Evolutionary conservation across 1,139 yeast species (phyloP), one percentile per base, ranked within the genome.

Genomic region (Ogataea hybrid): DNA sequence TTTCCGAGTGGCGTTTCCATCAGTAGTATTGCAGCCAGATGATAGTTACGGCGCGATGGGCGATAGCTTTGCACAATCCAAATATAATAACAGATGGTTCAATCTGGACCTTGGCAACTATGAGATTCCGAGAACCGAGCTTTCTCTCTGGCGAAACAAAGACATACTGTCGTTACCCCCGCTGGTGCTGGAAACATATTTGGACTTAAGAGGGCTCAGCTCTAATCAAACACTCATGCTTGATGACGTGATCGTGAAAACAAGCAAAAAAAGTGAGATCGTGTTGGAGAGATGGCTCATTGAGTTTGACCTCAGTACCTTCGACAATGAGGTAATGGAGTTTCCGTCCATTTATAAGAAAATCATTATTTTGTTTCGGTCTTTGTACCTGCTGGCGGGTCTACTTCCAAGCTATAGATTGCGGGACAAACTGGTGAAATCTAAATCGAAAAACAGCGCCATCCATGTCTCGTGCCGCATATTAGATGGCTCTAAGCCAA

Each of bases 201-300:
- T 92, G 42, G 96, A 90, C 61, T 68, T 89, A 41, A 66, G 88
- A 22, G 73, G 70, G 18, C 61, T 90, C 42, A 67, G 77, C 8
- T 63, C 80, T 2, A 75, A 47, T 11, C 89, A 85, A 51, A 70
- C 82, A 10, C 71, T 89, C 34, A 75, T 81, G 35, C 57, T 84
- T 31, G 63, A 69, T 27, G 81, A 78, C 21, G 39, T 46, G 27
- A 80, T 79, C 11, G 69, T 75, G 12, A 71, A 70, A 43, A 78
- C 79, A 14, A 71, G 72, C 2, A 79, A 75, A 57, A 83, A 82
- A 54, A 70, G 79, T 11, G 97, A 90, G 62, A 77, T 92, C 14
- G 96, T 92, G 2, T 66, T 92, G 44, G 98, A 92, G 59, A 71
- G 98, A 46, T 92, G 98, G 98, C 69, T 88, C 20, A 68, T 92